Conservation (phyloP, 371 early-diverging fungal species). For the Mortierella sp. region DNA sequence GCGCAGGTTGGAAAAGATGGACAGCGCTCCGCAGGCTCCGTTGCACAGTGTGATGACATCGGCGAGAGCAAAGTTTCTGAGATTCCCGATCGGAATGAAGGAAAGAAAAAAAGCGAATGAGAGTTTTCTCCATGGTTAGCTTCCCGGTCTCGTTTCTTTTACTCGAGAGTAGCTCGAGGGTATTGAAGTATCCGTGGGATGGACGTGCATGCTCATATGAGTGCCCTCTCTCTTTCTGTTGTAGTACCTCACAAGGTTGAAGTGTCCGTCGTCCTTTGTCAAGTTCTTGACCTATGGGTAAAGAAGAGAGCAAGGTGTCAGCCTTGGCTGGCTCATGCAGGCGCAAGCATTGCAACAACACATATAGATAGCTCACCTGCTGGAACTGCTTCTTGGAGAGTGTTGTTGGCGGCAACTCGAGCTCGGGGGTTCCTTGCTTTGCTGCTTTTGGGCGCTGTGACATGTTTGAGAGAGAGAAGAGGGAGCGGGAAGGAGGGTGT, state of each 20-base stretch:
- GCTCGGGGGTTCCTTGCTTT: slow-evolving; percentile 42
- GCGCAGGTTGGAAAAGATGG: slow-evolving; percentile 86
- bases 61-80: slow-evolving; percentile 85
- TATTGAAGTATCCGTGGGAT: background rate
- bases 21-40: slow-evolving; percentile 85
- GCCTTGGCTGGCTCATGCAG: background rate
- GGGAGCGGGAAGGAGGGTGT: background rate
- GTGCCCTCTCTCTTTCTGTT: background rate
- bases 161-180: background rate
- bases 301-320: background rate
- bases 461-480: slow-evolving; percentile 17
- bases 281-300: slow-evolving; percentile 47
- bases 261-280: slow-evolving; percentile 57
- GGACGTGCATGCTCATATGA: background rate
- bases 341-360: background rate
- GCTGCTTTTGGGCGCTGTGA: slow-evolving; percentile 48
- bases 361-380: slow-evolving; percentile 28
- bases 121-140: background rate
- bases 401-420: slow-evolving; percentile 51
- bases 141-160: background rate
- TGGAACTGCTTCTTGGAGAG: slow-evolving; percentile 53
- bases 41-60: slow-evolving; percentile 91
- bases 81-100: background rate
- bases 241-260: slow-evolving; percentile 55
- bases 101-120: background rate